phyloP scores from a whole-genome alignment of 257 asterid genomes.

The Solanum pennellii region DNA sequence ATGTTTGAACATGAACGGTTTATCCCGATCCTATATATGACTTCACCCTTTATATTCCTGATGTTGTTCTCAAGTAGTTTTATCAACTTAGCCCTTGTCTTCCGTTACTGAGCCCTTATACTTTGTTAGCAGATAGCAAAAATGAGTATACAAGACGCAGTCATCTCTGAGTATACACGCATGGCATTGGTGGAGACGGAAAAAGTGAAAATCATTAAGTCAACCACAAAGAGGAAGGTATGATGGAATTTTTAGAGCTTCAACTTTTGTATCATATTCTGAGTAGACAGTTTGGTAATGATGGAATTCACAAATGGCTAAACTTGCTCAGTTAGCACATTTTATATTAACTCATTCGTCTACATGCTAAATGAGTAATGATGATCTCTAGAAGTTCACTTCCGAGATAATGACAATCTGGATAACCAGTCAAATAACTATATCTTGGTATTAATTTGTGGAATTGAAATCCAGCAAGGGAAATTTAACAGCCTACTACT shows the following conservation, averaged over 20 bases:
- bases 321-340: neutral
- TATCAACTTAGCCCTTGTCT: neutral
- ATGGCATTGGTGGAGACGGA: conserved; percentile 48
- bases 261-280: neutral
- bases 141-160: conserved; percentile 38
- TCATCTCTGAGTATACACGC: conserved; percentile 60
- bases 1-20: neutral
- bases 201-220: conserved; percentile 20
- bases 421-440: neutral
- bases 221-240: conserved; percentile 38
- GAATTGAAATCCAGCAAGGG: neutral
- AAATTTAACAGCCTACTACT: neutral
- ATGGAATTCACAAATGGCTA: neutral
- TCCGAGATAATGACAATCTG: neutral
- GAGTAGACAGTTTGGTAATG: neutral
- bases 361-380: neutral
- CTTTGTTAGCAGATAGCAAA: conserved; percentile 51
- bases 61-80: neutral
- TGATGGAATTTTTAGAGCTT: neutral
- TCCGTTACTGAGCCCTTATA: neutral
- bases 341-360: neutral
- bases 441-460: neutral
- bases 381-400: neutral
- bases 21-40: neutral
- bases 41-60: neutral